Base-by-base conservation (phyloP, 176 grass and related monocot genomes). In the Oryza punctata region DNA sequence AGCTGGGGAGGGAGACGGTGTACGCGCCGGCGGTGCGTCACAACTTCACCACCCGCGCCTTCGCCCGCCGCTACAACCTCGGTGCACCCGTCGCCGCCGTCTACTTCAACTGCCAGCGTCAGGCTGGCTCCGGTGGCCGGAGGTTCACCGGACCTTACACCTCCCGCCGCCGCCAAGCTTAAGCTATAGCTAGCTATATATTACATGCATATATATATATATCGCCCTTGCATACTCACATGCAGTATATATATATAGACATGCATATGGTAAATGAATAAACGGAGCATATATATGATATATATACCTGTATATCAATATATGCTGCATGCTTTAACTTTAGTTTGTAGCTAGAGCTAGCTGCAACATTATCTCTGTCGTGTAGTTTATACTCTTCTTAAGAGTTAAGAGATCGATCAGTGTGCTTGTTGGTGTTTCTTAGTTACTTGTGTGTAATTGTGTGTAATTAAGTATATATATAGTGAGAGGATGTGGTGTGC, bases 71-170 rank as follows among this genome's bases (percentile, higher is more conserved):
- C n/a, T 81, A 91, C 54, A 90, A 94, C 83, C 82, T 97, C 18
- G 90, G 90, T 26, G 23, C 73, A 3, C 94, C 94, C 10, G 90
- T 85, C 14, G 94, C 92, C 33, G 85, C 90, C 46, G 37, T 72
- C 59, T 97, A 80, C 72, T 97, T 92, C 81, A 88, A 97, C 77
- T 97, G 88, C 85, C 94, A 97, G 86, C 89, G 94, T 70, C 88
- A 89, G 57, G 46, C 37, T 27, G 94, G 94, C 72, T 83, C 92
- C 71, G 94, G 94, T n/a, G 94, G 94, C 2, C 81, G 84, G 37
- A 87, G 84, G 76, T 94, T 92, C 80, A 84, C 85, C 69, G 88
- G 88, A 0, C 67, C 83, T 4, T 90, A 86, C 68, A 82, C 83
- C 33, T 70, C 24, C 72, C 50, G 78, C 65, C 18, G 78, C 26